These are phyloP conservation scores for Yamadazyma diospyri DNA, from an alignment of 1,139 yeast species.

Conservation along the genomic window DNA sequence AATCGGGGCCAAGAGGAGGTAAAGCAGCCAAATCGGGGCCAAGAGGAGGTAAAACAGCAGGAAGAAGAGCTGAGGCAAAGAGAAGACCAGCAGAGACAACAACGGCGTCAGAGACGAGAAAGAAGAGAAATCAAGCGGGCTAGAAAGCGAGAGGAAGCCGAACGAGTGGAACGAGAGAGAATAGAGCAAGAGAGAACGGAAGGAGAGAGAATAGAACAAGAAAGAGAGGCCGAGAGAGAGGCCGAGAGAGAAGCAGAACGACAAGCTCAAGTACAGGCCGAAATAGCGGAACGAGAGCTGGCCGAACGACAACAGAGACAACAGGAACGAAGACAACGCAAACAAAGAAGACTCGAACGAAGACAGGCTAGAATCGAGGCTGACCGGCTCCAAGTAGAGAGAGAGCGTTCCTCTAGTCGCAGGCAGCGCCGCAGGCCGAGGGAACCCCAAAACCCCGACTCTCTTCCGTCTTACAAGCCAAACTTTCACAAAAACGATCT, in stretches of 20 bases:
- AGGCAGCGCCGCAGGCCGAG: constrained; percentile 1
- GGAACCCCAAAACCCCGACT: constrained; percentile 15
- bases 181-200: constrained; percentile 2
- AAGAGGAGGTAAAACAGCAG: constrained; percentile 4
- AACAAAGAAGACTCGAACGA: constrained; percentile 4
- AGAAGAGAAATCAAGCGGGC: constrained; percentile 1
- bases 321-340: constrained; percentile 5
- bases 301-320: constrained; percentile 6
- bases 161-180: constrained; percentile 5
- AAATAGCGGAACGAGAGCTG: constrained; percentile 4
- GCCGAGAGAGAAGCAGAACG: constrained; percentile 3
- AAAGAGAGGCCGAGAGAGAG: constrained; percentile 4
- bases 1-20: not conserved
- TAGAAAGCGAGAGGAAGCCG: constrained; percentile 2
- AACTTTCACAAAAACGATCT: constrained; percentile 35
- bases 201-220: constrained; percentile 6
- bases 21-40: not conserved
- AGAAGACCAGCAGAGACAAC: constrained; percentile 2
- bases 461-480: constrained; percentile 39
- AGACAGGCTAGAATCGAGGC: constrained; percentile 3
- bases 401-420: not conserved
- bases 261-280: constrained; percentile 5
- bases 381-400: too few species aligned
- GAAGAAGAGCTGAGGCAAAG: constrained; percentile 1
- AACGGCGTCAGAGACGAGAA: not conserved